Conservation (phyloP, 768 basidiomycete species). For the Mycena filopes region DNA sequence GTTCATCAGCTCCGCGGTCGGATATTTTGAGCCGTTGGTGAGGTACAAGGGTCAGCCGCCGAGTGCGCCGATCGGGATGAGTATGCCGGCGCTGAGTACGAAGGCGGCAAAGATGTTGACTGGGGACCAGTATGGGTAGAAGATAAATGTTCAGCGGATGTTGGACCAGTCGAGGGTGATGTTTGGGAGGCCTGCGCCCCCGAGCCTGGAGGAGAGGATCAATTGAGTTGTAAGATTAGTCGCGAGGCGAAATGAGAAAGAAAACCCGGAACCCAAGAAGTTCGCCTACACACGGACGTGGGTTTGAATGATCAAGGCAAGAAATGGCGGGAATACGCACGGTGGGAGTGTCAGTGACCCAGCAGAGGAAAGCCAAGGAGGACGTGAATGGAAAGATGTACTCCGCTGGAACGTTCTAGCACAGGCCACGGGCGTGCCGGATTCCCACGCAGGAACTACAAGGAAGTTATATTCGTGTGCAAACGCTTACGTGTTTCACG, state of each 20-base stretch:
- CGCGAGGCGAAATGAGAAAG: too few relatives aligned
- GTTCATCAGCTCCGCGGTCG: slow-evolving; percentile 35
- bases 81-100: slow-evolving; percentile 38
- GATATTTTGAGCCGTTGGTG: slow-evolving; percentile 34
- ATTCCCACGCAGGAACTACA: slow-evolving; percentile 35
- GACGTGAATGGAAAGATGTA: slow-evolving; percentile 41
- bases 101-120: slow-evolving; percentile 36
- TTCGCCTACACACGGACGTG: slow-evolving; percentile 7
- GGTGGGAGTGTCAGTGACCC: slow-evolving; percentile 38
- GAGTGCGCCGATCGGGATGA: slow-evolving; percentile 36
- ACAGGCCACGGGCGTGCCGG: background rate
- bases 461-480: background rate
- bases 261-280: slow-evolving; percentile 29
- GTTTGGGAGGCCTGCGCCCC: slow-evolving; percentile 37
- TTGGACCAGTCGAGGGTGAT: slow-evolving; percentile 40
- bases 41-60: slow-evolving; percentile 34
- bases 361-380: slow-evolving; percentile 39
- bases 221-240: too few relatives aligned
- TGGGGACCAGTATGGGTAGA: slow-evolving; percentile 40
- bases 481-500: background rate
- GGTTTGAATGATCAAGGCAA: background rate
- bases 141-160: slow-evolving; percentile 35
- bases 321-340: slow-evolving; percentile 21
- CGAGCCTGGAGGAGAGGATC: too few relatives aligned
- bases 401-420: slow-evolving; percentile 26